phyloP scores from a whole-genome alignment of 306 rosid genomes.

The Trichosanthes truncata region DNA sequence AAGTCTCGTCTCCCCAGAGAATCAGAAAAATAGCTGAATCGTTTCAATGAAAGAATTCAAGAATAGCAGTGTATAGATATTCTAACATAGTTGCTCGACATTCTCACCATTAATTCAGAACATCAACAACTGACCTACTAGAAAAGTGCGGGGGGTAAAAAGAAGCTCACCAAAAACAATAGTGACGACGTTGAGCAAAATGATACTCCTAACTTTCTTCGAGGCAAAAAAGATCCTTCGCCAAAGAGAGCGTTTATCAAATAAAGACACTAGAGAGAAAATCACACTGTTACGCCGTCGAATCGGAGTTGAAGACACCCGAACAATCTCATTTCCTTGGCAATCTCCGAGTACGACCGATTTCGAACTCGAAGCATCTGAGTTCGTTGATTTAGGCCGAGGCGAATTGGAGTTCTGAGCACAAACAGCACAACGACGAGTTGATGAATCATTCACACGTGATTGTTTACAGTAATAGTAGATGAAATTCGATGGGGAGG shows the following conservation, averaged over 20 bases:
- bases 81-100: neutral
- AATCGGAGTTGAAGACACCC: neutral
- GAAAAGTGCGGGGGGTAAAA: neutral
- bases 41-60: neutral
- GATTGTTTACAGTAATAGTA: conserved; percentile 21
- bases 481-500: conserved; percentile 6
- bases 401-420: conserved; percentile 13
- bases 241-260: conserved; percentile 32
- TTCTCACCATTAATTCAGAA: neutral
- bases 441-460: conserved; percentile 15
- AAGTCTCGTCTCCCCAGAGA: neutral
- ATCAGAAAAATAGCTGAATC: neutral
- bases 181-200: conserved; percentile 52
- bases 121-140: neutral
- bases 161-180: conserved; percentile 41
- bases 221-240: conserved; percentile 43
- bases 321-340: conserved; percentile 7
- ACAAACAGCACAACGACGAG: conserved; percentile 10
- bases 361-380: conserved; percentile 12
- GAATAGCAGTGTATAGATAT: neutral
- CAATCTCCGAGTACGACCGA: neutral
- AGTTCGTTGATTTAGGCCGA: neutral
- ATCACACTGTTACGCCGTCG: neutral
- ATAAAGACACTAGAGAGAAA: conserved; percentile 23
- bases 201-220: conserved; percentile 49